Conservation (phyloP, 768 basidiomycete species). For the Boletus sp. region DNA sequence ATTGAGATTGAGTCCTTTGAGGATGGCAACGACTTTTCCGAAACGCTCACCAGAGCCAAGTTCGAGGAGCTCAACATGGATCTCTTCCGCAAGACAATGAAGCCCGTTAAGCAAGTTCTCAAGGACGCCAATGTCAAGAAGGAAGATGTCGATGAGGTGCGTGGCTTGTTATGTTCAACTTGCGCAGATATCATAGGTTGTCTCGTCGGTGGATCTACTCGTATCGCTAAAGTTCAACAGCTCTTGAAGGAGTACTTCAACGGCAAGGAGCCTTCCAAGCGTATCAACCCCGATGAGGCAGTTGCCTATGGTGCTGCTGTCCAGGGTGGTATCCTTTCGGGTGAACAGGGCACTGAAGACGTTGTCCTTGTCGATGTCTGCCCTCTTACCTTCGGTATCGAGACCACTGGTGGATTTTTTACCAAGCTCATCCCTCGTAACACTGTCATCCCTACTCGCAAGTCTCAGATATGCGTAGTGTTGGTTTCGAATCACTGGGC, state of each 20-base stretch:
- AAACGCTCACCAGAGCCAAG: constrained; percentile 96
- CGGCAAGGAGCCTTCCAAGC: constrained; percentile 96
- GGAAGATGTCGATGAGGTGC: constrained; percentile 88
- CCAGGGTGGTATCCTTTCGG: constrained; percentile 97
- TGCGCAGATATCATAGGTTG: constrained; percentile 44
- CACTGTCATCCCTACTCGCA: constrained; percentile 97
- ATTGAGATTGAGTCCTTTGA: constrained; percentile 97
- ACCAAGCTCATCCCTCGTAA: constrained; percentile 97
- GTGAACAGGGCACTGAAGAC: constrained; percentile 86
- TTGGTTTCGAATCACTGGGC: not conserved
- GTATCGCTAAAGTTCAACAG: constrained; percentile 99
- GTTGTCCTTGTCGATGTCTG: constrained; percentile 95
- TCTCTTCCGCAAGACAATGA: constrained; percentile 99
- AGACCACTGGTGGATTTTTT: constrained; percentile 98
- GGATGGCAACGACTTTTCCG: constrained; percentile 94
- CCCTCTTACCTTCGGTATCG: constrained; percentile 97
- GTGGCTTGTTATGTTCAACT: constrained; percentile 7
- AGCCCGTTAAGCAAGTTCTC: constrained; percentile 97
- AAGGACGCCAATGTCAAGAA: constrained; percentile 99
- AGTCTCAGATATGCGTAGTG: constrained; percentile 77
- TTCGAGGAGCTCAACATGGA: constrained; percentile 99
- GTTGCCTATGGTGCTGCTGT: constrained; percentile 99
- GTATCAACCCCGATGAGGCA: constrained; percentile 99
- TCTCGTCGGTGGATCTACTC: constrained; percentile 97
- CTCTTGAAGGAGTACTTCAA: constrained; percentile 97